Evolutionary conservation across 108 stramenopile genomes (phyloP), one percentile per base, ranked within the genome.

Genomic region (Conticribra guillardii): DNA sequence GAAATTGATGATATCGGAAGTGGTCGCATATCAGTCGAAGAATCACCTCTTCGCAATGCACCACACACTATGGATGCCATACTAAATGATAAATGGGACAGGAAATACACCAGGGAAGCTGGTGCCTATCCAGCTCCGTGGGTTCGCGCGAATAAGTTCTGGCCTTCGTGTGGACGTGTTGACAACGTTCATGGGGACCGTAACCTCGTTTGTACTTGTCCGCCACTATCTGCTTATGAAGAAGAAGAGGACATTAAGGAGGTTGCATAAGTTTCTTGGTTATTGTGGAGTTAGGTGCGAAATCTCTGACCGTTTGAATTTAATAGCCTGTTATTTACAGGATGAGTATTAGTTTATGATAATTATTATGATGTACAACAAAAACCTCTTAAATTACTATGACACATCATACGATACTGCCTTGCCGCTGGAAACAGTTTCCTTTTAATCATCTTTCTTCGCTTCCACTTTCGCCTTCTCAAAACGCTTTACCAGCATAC

Each of bases 181-280:
- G 98, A 99, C 82, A 98, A 98, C 76, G 98, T 98, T 1, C 90
- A 97, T 64, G 98, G 97, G 18, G 99, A 99, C 80, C 90, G 99
- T 11, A 98, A 99, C 80, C 84, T 99, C 7, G 88, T 97, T 2
- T 98, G 98, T 69, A 96, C 96, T 24, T 98, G 98, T 67, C 96
- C 98, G n/a, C 97, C 97, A 18, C 51, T 95, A 33, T 87, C 87
- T 27, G 93, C 82, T 1, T 97, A 96, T 76, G 82, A 85, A 67
- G 87, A 89, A n/a, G 90, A 92, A 24, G 88, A 90, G 9, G 88
- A 90, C 0, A 69, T 82, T 27, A 94, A 91, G 76, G 70, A 82
- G 29, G 83, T 85, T 33, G 93, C 89, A 1, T 91, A 86, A 41
- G 5, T 5, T 41, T 41, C n/a, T n/a, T n/a, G n/a, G n/a, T n/a